Base-by-base conservation (phyloP, 257 asterid genomes). In the Fraxinus anomala region DNA sequence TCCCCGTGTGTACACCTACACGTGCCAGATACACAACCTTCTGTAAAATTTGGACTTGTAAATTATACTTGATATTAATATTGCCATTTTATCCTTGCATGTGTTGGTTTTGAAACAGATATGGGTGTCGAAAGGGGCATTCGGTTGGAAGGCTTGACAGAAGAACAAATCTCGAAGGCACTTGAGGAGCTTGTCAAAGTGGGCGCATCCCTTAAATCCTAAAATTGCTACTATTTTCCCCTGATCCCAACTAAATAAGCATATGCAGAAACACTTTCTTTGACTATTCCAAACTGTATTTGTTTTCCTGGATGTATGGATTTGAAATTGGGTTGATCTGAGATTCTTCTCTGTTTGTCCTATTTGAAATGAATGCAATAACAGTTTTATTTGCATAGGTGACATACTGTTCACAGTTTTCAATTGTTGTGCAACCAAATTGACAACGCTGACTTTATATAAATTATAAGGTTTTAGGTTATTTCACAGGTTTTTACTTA, bases 91-190 rank as follows among this genome's bases (percentile, higher is more conserved):
- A 59, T 21, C 14, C 67, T 5, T 59, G 51, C 19, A 44, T 2
- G 5, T 44, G 51, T 44, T 44, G 51, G 51, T 44, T 44, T 44
- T 12, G 13, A 44, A 82, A 36, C 76, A 94, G 98, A 86, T 68
- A 71, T 87, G 85, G 98, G 97, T 79, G 86, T 92, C 34, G 98
- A 94, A 85, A 89, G 88, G 80, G 96, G 96, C 68, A 79, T 93
- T 76, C 89, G 75, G 21, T 81, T 94, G 81, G 91, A 92, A 70
- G 97, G 97, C 79, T 83, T 91, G 82, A 86, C 69, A 4, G 97
- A 92, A 88, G 89, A 86, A 70, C 93, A 94, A 79, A 92, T 94
- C 66, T 79, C 93, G 24, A 89, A 88, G 86, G 97, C 94, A 70
- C 92, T 94, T 40, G 92, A 92, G 86, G 94, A 90, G 82, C 92